Evolutionary conservation across 116 monocot genomes (phyloP).

Genomic region (Phalaenopsis hybrid): DNA sequence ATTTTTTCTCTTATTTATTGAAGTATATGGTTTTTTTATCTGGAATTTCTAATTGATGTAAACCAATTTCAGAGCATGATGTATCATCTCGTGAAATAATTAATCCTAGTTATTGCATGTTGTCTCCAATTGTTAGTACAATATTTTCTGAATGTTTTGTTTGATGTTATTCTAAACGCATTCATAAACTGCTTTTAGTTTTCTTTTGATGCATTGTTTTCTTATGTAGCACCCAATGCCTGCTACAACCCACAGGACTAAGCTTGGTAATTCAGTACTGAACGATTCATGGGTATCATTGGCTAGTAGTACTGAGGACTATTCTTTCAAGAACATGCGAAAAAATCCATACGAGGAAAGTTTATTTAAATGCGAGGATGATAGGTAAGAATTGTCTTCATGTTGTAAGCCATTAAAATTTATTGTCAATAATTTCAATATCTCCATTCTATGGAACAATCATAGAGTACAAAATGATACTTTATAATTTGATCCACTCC

Average conservation of each 20-base stretch:
- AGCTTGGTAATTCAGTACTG: slow-evolving; percentile 50
- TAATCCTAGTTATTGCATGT: slow-evolving; percentile 79
- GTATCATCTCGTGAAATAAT: slow-evolving; percentile 13
- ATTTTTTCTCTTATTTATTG: background rate
- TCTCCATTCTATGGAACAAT: background rate
- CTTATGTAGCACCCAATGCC: slow-evolving; percentile 55
- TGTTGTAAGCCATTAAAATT: background rate
- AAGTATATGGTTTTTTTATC: background rate
- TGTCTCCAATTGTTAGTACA: slow-evolving; percentile 61
- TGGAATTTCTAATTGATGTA: slow-evolving; percentile 8
- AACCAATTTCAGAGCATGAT: too few relatives aligned
- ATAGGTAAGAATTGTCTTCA: slow-evolving; percentile 40
- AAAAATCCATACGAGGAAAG: slow-evolving; percentile 94
- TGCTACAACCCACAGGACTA: slow-evolving; percentile 61
- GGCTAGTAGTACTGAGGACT: slow-evolving; percentile 86
- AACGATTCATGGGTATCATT: slow-evolving; percentile 94
- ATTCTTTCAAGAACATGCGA: slow-evolving; percentile 92
- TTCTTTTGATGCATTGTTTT: slow-evolving; percentile 9
- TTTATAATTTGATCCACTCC: background rate
- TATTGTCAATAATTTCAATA: background rate
- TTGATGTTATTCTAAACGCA: background rate
- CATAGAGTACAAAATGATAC: background rate
- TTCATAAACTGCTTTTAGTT: background rate
- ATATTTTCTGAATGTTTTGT: background rate
- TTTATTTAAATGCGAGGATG: slow-evolving; percentile 94